phyloP scores from a whole-genome alignment of 495 filamentous ascomycete species.

The Penicillium macrosclerotiorum region DNA sequence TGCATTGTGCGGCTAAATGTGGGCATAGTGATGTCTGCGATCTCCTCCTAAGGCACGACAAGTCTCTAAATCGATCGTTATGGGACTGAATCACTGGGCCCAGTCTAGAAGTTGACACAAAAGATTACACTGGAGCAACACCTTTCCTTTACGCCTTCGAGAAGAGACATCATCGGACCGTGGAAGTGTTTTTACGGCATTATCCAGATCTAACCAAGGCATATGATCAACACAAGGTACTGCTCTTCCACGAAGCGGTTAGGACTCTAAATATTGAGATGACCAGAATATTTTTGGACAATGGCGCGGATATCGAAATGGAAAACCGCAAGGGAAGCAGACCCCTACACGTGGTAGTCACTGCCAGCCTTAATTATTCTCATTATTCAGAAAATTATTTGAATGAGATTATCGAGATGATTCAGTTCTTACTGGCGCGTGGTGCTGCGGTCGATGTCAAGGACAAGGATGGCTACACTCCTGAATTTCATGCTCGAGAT shows the following conservation, averaged over 20 bases:
- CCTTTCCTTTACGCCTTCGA: not conserved
- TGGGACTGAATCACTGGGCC: constrained; percentile 7
- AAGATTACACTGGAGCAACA: not conserved
- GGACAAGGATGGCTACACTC: not conserved
- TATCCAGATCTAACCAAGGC: not conserved
- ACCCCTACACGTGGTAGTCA: constrained; percentile 1
- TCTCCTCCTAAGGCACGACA: constrained; percentile 5
- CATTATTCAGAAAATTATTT: too few relatives aligned
- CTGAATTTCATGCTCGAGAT: not conserved
- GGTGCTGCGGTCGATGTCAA: constrained; percentile 3
- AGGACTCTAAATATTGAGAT: not conserved
- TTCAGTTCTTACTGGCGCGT: not conserved
- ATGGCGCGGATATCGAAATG: constrained; percentile 6
- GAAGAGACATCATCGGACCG: not conserved
- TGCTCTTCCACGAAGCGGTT: not conserved
- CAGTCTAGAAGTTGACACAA: constrained; percentile 4
- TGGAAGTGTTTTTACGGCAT: constrained; percentile 6
- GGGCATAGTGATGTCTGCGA: constrained; percentile 11
- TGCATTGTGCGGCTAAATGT: constrained; percentile 3
- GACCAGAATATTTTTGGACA: not conserved
- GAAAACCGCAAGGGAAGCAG: not conserved
- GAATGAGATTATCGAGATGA: not conserved
- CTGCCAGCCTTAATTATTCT: too few relatives aligned
- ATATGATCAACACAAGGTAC: not conserved
- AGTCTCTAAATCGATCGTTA: not conserved